Conservation (phyloP, 352 stramenopile genomes). For the Thalassiosira allenii region DNA sequence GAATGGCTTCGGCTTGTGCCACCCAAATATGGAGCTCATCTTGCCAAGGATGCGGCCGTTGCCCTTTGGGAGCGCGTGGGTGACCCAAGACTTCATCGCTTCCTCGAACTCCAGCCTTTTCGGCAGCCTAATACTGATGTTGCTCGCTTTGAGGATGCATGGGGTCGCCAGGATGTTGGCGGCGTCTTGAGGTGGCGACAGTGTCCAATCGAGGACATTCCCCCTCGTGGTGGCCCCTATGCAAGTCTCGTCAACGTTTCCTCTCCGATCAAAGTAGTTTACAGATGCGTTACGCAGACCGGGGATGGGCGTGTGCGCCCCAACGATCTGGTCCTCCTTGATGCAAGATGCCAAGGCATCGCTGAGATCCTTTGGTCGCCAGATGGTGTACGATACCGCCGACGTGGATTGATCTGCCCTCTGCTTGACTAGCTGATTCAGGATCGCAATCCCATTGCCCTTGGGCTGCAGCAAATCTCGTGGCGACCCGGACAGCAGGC, state of each 20-base stretch:
- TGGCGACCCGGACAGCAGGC: slow-evolving; percentile 31
- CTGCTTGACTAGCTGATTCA: slow-evolving; percentile 42
- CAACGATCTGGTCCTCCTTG: slow-evolving; percentile 90
- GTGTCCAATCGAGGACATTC: slow-evolving; percentile 44
- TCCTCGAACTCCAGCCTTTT: slow-evolving; percentile 49
- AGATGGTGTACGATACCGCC: slow-evolving; percentile 45
- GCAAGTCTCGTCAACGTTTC: slow-evolving; percentile 16
- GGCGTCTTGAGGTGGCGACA: slow-evolving; percentile 23
- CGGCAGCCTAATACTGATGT: slow-evolving; percentile 31
- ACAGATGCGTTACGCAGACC: slow-evolving; percentile 86
- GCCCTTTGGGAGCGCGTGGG: slow-evolving; percentile 15
- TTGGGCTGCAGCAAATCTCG: slow-evolving; percentile 39
- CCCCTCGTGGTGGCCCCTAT: slow-evolving; percentile 44
- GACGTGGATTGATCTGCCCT: slow-evolving; percentile 12
- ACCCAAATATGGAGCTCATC: slow-evolving; percentile 29
- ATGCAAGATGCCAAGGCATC: slow-evolving; percentile 66
- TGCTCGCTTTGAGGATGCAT: slow-evolving; percentile 22
- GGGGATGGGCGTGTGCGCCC: slow-evolving; percentile 86
- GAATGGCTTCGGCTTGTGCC: slow-evolving; percentile 21
- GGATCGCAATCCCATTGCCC: slow-evolving; percentile 16
- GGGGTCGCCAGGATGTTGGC: slow-evolving; percentile 14
- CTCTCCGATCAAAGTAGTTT: slow-evolving; percentile 50
- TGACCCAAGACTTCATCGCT: slow-evolving; percentile 15
- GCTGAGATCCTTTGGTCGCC: slow-evolving; percentile 18
- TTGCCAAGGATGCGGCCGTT: not conserved